Conservation (phyloP, 2,329 filamentous ascomycete genomes). For the Apiospora malaysiana region DNA sequence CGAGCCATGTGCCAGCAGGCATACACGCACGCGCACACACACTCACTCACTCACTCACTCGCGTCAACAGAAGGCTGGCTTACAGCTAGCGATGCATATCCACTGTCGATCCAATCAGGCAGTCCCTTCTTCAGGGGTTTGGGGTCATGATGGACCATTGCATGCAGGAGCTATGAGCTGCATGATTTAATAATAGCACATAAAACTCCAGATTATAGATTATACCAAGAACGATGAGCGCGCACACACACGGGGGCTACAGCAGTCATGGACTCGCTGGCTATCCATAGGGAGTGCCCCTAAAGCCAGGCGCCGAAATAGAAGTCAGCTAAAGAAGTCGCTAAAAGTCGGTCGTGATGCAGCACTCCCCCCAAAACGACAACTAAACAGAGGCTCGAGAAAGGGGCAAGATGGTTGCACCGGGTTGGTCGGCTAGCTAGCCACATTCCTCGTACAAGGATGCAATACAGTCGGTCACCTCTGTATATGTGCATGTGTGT, state of each 20-base stretch:
- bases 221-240: not conserved
- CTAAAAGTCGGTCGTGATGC: not conserved
- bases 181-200: constrained; percentile 9
- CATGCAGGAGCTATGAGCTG: not conserved
- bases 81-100: not conserved
- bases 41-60: not conserved
- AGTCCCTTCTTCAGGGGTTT: not conserved
- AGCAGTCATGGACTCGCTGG: not conserved
- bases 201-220: not conserved
- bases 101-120: not conserved
- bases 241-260: not conserved
- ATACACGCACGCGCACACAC: not conserved
- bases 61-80: not conserved
- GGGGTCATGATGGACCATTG: not conserved
- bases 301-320: not conserved
- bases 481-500: not conserved
- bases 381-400: not conserved
- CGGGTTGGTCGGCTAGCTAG: not conserved
- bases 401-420: not conserved
- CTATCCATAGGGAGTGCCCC: not conserved
- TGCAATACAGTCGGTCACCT: not conserved
- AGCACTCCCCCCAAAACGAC: not conserved
- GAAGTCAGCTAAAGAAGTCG: not conserved
- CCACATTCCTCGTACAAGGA: not conserved
- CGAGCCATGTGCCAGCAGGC: constrained; percentile 15